A percentile compares a stretch with the other conserved stretches of the same genome.
Evolutionary conservation across 2,329 filamentous ascomycete species (phyloP).

Genomic region (Monilinia vaccinii-corymbosi): DNA sequence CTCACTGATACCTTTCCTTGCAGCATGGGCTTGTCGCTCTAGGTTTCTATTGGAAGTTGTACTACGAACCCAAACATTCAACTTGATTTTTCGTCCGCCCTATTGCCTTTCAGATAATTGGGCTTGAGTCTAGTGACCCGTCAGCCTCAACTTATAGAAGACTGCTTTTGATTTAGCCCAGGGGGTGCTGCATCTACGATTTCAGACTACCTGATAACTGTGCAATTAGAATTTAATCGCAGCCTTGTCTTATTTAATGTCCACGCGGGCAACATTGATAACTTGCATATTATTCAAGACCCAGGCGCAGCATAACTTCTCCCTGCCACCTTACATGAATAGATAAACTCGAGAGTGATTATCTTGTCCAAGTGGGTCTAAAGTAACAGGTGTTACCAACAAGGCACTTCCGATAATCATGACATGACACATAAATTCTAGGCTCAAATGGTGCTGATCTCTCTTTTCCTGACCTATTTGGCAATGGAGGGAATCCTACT

Average conservation of each 20-base stretch:
- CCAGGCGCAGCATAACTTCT: background rate
- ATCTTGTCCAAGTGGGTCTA: background rate
- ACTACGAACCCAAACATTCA: background rate
- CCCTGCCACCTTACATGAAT: background rate
- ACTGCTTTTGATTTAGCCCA: background rate
- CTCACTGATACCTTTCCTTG: background rate
- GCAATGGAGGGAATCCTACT: slow-evolving; percentile 33
- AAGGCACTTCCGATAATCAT: no score
- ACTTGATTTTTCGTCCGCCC: background rate
- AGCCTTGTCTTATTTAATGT: background rate
- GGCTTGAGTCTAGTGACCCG: background rate
- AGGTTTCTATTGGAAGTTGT: background rate
- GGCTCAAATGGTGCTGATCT: slow-evolving; percentile 41
- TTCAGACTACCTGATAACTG: background rate
- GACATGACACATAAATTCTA: slow-evolving; percentile 25
- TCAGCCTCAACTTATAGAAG: background rate
- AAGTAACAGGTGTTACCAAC: background rate
- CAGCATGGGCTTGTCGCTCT: background rate
- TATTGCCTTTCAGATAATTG: background rate
- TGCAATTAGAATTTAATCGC: background rate
- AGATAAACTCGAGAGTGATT: background rate
- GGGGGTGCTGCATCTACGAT: background rate
- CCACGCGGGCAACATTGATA: background rate
- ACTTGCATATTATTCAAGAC: background rate
- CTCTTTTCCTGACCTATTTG: slow-evolving; percentile 36